Conservation (phyloP, 2,329 filamentous ascomycete species). For the Ceratocystis cubensis region DNA sequence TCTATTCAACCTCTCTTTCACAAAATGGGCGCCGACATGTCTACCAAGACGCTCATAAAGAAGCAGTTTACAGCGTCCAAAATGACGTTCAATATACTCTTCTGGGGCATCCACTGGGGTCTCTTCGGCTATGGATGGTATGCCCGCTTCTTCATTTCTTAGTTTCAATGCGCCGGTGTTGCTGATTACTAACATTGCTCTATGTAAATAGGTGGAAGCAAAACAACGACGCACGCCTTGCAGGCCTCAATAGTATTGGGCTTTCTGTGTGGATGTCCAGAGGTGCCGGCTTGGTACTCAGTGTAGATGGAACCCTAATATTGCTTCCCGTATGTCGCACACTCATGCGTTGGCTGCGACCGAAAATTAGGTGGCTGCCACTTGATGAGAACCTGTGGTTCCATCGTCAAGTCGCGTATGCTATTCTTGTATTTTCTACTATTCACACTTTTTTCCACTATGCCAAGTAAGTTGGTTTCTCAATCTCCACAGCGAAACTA, state of each 20-base stretch:
- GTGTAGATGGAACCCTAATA: constrained; percentile 76
- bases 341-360: constrained; percentile 68
- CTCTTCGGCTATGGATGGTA: constrained; percentile 79
- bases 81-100: constrained; percentile 65
- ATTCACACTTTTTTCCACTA: constrained; percentile 75
- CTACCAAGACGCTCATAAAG: constrained; percentile 35
- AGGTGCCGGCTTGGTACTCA: constrained; percentile 77
- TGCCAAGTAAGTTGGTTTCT: constrained; percentile 48
- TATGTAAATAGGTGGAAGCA: constrained; percentile 59
- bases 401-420: constrained; percentile 86
- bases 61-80: constrained; percentile 60
- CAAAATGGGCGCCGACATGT: constrained; percentile 33
- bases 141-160: constrained; percentile 26
- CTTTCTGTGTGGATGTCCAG: constrained; percentile 95
- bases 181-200: neutral
- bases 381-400: constrained; percentile 98
- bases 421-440: constrained; percentile 69
- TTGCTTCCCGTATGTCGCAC: constrained; percentile 91
- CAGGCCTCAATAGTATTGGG: constrained; percentile 64
- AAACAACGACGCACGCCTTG: constrained; percentile 51
- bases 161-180: too few species aligned
- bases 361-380: constrained; percentile 76
- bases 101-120: constrained; percentile 65
- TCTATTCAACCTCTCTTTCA: constrained; percentile 21
- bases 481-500: neutral